These are phyloP conservation scores for Eucalyptus microcorys DNA, from an alignment of 345 rosid genomes.

Conservation along the genomic window DNA sequence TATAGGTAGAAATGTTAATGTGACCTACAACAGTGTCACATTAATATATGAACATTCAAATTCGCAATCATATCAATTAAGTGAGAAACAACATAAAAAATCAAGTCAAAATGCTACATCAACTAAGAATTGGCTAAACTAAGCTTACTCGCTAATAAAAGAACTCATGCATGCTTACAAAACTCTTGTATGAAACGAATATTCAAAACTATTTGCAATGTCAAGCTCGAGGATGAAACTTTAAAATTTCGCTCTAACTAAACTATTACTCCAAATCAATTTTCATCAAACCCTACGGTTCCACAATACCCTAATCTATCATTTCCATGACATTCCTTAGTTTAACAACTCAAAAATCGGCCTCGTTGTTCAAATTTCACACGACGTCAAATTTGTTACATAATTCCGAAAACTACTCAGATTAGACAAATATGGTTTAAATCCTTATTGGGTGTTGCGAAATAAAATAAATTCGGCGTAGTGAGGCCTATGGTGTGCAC, in stretches of 20 bases:
- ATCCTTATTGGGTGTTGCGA: neutral
- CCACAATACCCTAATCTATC: neutral
- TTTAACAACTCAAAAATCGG: neutral
- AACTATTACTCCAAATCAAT: neutral
- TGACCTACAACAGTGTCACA: neutral
- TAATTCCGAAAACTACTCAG: neutral
- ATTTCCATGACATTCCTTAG: neutral
- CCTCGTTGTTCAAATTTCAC: neutral
- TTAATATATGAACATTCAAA: neutral
- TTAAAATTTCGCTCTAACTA: too few species aligned
- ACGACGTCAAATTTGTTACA: fast-evolving
- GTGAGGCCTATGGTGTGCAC: neutral
- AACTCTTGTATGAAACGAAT: neutral
- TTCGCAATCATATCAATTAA: neutral
- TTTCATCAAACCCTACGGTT: fast-evolving
- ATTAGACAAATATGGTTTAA: too few species aligned
- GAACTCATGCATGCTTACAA: neutral
- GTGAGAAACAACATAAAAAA: neutral
- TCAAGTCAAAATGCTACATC: neutral
- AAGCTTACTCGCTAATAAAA: neutral
- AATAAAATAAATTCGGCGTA: neutral
- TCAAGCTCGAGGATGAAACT: fast-evolving
- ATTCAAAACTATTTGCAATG: neutral
- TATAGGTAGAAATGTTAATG: neutral
- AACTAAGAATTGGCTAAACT: neutral